Base-by-base conservation (phyloP, 345 rosid species). In the Camelina laxa region DNA sequence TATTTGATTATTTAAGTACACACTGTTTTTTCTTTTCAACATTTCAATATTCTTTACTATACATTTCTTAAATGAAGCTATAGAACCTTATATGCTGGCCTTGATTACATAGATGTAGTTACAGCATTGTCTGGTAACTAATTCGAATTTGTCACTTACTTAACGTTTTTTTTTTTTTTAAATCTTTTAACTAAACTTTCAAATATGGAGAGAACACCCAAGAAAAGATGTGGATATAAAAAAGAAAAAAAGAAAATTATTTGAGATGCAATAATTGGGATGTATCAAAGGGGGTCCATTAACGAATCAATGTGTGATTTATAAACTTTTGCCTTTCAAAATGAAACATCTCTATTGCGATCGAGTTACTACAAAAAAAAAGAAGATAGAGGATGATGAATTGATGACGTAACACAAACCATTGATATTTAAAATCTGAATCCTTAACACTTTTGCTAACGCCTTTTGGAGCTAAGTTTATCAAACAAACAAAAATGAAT, bases 381-480 rank as follows among this genome's bases (percentile, higher is more conserved):
- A 31, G 5, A 13, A 4, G 9, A 49, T 45, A 22, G 22, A 58
- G 7, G 67, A 67, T 67, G 73, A 75, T 50, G 68, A 27, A 27
- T 10, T 49, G 73, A 57, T 67, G 73, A 75, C 78, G 72, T 66
- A 47, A 35, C 51, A 57, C 41, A 45, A 56, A 24, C 72, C 60
- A 35, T 35, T 22, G n/a, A 36, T 56, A 21, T 56, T 33, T 35
- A 12, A 15, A 22, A 33, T 33, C 9, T 74, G 30, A 61, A 19
- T 45, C 10, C 21, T 27, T 50, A 16, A 42, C 33, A 31, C 45
- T 20, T 36, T 20, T 1, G 14, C 30, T 16, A 56, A 56, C 30
- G 19, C 20, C 42, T 53, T 22, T 53, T 27, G 24, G 22, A 69
- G 54, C 61, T 35, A 66, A 19, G 41, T 12, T 35, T 65, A 16